Evolutionary conservation across 2,329 filamentous ascomycete species (phyloP).

Genomic region (Arthrobotrys sinensis): DNA sequence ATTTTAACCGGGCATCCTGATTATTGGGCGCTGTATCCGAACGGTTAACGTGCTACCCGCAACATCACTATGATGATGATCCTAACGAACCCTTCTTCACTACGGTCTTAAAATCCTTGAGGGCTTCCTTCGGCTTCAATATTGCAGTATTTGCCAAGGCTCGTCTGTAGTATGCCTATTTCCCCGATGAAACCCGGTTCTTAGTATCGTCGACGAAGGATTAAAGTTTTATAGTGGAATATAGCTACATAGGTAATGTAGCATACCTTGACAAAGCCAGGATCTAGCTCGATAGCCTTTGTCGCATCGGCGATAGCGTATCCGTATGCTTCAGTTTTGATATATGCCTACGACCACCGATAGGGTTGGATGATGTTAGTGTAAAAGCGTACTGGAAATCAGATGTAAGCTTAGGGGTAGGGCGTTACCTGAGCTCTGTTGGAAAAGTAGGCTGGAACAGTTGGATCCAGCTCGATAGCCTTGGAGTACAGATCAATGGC

Average conservation of each 20-base stretch:
- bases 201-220: constrained; percentile 2
- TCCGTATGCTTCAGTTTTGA: constrained; percentile 95
- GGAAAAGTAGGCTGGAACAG: constrained; percentile 90
- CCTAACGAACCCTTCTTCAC: constrained; percentile 74
- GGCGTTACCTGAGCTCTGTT: constrained; percentile 89
- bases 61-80: constrained; percentile 4
- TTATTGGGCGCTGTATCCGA: constrained; percentile 78
- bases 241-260: neutral
- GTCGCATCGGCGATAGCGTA: constrained; percentile 92
- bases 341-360: constrained; percentile 79
- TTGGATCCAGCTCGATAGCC: constrained; percentile 86
- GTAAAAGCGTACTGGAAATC: constrained; percentile 3
- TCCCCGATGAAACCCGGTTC: neutral
- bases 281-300: constrained; percentile 90
- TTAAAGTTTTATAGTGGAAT: neutral
- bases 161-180: constrained; percentile 91
- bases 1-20: constrained; percentile 90
- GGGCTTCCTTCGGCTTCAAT: constrained; percentile 86
- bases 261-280: constrained; percentile 86
- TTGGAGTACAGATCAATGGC: constrained; percentile 88
- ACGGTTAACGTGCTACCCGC: neutral
- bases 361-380: neutral
- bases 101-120: constrained; percentile 92
- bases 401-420: neutral
- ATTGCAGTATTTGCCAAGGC: constrained; percentile 94